A percentile compares a stretch with the other conserved stretches of the same genome.
These are phyloP conservation scores for Cladosporium phlei DNA, from an alignment of 2,329 filamentous ascomycete genomes.

Conservation along the genomic window DNA sequence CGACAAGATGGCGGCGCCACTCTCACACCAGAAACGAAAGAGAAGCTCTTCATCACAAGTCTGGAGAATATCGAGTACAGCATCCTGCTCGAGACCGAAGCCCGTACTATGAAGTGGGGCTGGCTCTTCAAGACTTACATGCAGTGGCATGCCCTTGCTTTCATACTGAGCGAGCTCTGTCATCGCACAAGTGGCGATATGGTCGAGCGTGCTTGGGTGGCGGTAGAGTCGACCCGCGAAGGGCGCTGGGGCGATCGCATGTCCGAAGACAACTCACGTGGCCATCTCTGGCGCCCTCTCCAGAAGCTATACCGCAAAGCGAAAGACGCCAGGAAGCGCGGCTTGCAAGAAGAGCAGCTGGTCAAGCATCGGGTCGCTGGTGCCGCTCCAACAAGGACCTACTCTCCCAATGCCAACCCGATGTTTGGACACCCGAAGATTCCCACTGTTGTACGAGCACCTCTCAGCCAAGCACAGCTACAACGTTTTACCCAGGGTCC, in stretches of 20 bases:
- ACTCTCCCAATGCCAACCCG: slow-evolving; percentile 31
- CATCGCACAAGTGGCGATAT: slow-evolving; percentile 52
- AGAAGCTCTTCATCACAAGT: slow-evolving; percentile 66
- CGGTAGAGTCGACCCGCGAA: slow-evolving; percentile 46
- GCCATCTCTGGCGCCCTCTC: slow-evolving; percentile 61
- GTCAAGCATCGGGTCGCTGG: slow-evolving; percentile 18
- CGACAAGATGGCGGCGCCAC: slow-evolving; percentile 53
- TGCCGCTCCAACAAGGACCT: slow-evolving; percentile 23
- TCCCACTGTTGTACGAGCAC: slow-evolving; percentile 28
- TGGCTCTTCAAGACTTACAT: slow-evolving; percentile 63
- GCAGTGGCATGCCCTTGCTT: slow-evolving; percentile 62
- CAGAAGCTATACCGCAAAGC: slow-evolving; percentile 58
- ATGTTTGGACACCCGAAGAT: slow-evolving; percentile 30
- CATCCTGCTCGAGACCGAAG: slow-evolving; percentile 60
- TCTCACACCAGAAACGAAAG: slow-evolving; percentile 58
- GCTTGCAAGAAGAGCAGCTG: slow-evolving; percentile 38
- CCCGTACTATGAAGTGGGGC: slow-evolving; percentile 57
- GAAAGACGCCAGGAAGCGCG: slow-evolving; percentile 48
- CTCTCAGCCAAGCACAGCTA: slow-evolving; percentile 31
- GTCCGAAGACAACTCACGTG: slow-evolving; percentile 34
- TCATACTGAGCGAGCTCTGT: slow-evolving; percentile 57
- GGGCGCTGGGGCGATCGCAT: slow-evolving; percentile 38
- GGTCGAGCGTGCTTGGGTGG: slow-evolving; percentile 58
- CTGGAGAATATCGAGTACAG: slow-evolving; percentile 72
- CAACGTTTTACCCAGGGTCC: slow-evolving; percentile 31